Conservation (phyloP, 257 asterid genomes). For the Cordia subcordata region DNA sequence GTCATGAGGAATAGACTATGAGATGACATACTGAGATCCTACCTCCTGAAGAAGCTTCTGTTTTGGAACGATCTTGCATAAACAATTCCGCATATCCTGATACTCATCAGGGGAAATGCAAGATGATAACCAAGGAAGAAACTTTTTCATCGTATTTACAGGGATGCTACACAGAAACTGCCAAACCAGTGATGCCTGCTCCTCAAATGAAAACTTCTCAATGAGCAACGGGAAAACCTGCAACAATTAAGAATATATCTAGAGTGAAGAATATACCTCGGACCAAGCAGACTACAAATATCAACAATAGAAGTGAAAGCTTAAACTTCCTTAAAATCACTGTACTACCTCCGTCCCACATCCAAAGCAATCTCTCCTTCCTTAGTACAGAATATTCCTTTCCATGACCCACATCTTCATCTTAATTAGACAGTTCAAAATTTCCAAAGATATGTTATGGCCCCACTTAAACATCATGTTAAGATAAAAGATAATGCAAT, state of each 20-base stretch:
- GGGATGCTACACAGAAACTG: constrained; percentile 51
- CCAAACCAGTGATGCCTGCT: constrained; percentile 51
- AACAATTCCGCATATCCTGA: constrained; percentile 37
- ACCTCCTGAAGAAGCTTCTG: constrained; percentile 52
- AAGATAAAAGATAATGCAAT: too few relatives aligned
- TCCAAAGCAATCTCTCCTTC: too few relatives aligned
- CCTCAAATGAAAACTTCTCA: constrained; percentile 38
- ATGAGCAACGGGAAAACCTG: constrained; percentile 50
- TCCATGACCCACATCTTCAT: too few relatives aligned
- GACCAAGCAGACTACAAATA: neutral
- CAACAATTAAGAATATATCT: neutral
- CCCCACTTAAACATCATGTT: too few relatives aligned
- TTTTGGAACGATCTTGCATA: constrained; percentile 35
- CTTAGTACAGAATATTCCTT: too few relatives aligned
- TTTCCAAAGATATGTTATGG: neutral
- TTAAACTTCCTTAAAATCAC: neutral
- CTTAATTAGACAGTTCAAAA: neutral
- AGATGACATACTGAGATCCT: neutral
- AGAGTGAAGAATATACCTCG: neutral
- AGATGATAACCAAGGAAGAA: constrained; percentile 46
- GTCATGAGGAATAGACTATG: neutral
- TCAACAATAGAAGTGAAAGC: neutral
- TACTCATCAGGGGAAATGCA: constrained; percentile 33
- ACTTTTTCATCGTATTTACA: constrained; percentile 37
- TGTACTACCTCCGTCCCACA: too few relatives aligned